Evolutionary conservation across 805 yeast genomes (phyloP), one percentile per base, ranked within the genome.

Genomic region (Wickerhamiella domercqiae): DNA sequence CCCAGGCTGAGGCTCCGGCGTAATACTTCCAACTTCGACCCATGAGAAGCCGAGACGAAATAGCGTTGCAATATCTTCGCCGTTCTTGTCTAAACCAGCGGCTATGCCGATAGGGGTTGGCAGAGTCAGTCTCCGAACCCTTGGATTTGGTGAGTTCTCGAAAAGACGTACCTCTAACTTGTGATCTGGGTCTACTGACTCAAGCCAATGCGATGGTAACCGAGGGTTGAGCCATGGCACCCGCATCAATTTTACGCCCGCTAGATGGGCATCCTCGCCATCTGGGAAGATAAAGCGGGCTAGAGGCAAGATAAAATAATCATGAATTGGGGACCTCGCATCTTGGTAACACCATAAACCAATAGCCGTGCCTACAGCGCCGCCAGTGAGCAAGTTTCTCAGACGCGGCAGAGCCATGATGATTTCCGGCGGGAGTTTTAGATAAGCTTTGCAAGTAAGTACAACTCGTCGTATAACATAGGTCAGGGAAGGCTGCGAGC

Each of bases 21-120:
- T 87, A 35, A 87, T 75, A 2, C 94, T 80, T 2, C 97, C 97
- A 42, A 87, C 70, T 59, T 87, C 97, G 46, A 83, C 90, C 56
- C 82, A 82, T 13, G 87, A 73, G 51, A 86, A 86, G 2, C 97
- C 97, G 39, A 70, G 54, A 45, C 75, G 67, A 48, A 77, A 75
- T 41, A 87, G 64, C 0, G 84, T 62, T 49, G 87, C 96, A 47
- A 87, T 73, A 16, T 82, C 94, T 52, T 83, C 93, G 37, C 82
- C 97, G 51, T 86, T 77, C 60, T 87, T 87, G 58, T 87, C 97
- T 46, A 87, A 69, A 9, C 97, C 97, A 19, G 97, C 97, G 35
- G 97, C 96, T 49, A 86, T 67, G 11, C 96, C 96, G 35, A 87
- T 64, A 18, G 97, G 96, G 39, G 77, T 75, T 16, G 67, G 66